phyloP scores from a whole-genome alignment of 805 yeast genomes.

The Candida vartiovaarae region DNA sequence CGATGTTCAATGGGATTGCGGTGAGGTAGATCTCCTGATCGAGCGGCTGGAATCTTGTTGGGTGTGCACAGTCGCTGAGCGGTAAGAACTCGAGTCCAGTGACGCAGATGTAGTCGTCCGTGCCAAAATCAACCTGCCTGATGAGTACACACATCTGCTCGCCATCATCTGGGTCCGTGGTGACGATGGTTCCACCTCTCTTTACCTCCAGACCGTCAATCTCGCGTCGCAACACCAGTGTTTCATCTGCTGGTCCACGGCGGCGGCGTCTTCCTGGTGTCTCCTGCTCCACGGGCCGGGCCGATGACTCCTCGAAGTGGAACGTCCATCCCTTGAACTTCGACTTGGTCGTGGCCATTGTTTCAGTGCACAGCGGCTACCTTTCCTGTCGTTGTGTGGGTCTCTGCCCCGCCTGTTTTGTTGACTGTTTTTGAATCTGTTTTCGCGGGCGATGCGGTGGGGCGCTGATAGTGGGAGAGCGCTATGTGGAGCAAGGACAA shows the following conservation, averaged over 20 bases:
- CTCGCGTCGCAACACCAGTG: constrained; percentile 29
- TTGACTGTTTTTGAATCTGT: background rate
- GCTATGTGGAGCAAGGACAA: too few species aligned
- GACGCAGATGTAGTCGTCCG: constrained; percentile 40
- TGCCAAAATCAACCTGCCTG: constrained; percentile 45
- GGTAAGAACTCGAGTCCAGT: constrained; percentile 41
- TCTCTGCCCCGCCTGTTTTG: background rate
- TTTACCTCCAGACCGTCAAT: constrained; percentile 41
- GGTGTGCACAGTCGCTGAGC: constrained; percentile 30
- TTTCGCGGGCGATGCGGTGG: too few species aligned
- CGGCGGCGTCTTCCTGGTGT: constrained; percentile 9
- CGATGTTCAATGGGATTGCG: constrained; percentile 38
- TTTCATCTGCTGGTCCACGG: constrained; percentile 7
- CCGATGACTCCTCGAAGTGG: constrained; percentile 5
- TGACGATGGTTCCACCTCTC: constrained; percentile 47
- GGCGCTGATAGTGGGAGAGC: too few species aligned
- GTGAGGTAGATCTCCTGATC: constrained; percentile 50
- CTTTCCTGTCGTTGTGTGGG: background rate
- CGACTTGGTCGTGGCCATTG: constrained; percentile 17
- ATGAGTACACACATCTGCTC: constrained; percentile 40
- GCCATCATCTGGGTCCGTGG: constrained; percentile 28
- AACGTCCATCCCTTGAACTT: constrained; percentile 20
- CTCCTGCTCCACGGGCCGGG: background rate
- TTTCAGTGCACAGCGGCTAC: too few species aligned
- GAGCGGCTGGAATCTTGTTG: constrained; percentile 17